Conservation (phyloP, 1,139 yeast genomes). For the Blastobotrys apis region DNA sequence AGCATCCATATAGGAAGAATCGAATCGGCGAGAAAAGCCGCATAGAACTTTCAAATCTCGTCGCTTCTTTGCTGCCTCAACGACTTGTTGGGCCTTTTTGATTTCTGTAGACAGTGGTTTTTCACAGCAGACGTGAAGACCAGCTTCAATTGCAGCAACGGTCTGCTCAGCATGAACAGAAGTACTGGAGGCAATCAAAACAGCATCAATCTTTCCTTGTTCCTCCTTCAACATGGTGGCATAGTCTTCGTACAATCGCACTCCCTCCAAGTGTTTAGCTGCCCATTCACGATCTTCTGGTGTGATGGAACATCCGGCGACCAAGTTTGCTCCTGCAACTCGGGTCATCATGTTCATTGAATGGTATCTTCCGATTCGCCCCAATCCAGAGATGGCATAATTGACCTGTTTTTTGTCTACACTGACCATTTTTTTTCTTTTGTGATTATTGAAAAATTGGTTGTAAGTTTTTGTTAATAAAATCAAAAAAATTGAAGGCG, state of each 20-base stretch:
- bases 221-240: constrained; percentile 22
- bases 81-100: constrained; percentile 21
- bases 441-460: too few relatives aligned
- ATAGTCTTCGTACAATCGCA: constrained; percentile 21
- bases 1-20: constrained; percentile 23
- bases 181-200: constrained; percentile 24
- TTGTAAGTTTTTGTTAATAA: too few relatives aligned
- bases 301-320: constrained; percentile 24
- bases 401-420: constrained; percentile 13
- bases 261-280: constrained; percentile 19
- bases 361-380: constrained; percentile 26
- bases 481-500: too few relatives aligned
- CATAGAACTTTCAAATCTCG: constrained; percentile 23
- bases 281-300: constrained; percentile 24
- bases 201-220: constrained; percentile 21
- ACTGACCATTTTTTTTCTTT: background rate
- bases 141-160: constrained; percentile 21
- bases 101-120: constrained; percentile 22
- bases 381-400: constrained; percentile 24
- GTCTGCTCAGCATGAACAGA: constrained; percentile 24
- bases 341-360: constrained; percentile 21
- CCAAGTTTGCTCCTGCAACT: constrained; percentile 20
- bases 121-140: constrained; percentile 24
- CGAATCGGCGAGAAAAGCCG: constrained; percentile 25
- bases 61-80: constrained; percentile 19